Evolutionary conservation across 441 rosid genomes (phyloP), one percentile per base, ranked within the genome.

Genomic region (Hura crepitans): DNA sequence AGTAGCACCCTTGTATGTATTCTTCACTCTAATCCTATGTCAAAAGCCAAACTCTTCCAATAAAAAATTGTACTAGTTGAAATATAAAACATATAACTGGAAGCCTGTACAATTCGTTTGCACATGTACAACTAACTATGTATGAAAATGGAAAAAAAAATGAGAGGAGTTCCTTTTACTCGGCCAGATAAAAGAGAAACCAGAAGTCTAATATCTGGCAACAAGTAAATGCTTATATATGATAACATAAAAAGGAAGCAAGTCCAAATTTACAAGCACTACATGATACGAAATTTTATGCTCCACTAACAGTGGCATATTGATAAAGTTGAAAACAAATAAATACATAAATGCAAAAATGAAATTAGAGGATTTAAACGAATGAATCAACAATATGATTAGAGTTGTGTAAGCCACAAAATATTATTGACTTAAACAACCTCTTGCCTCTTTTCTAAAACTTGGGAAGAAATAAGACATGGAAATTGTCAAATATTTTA

Each of bases 21-120:
- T 61, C 15, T 61, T 59, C 37, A 35, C 47, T 60, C 51, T 62
- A 50, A 50, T 70, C 62, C 67, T 14, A 62, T 17, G 42, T 18
- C 33, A 42, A 31, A 30, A n/a, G 27, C 35, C 62, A 11, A 68
- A 10, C 15, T 25, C 7, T 33, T 7, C 12, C 60, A 8, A 12
- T 6, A 68, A 23, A 42, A 56, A 8, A 18, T 68, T 17, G 27
- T 10, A 17, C 7, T 23, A 15, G 27, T 33, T 31, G 53, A 18
- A 66, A 13, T 61, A 49, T 17, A 31, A 7, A 56, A 10, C 43
- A 49, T 28, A 30, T 18, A 33, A 17, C 18, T 2, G 23, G 0
- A 30, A 30, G n/a, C 31, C 23, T 3, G 45, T 17, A 51, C 50
- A 37, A 25, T 51, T 6, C 28, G n/a, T n/a, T 50, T n/a, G 18